A percentile compares a stretch with the other conserved stretches of the same genome.
Evolutionary conservation across 2,329 filamentous ascomycete species (phyloP).

Genomic region (Ascochyta pisi): DNA sequence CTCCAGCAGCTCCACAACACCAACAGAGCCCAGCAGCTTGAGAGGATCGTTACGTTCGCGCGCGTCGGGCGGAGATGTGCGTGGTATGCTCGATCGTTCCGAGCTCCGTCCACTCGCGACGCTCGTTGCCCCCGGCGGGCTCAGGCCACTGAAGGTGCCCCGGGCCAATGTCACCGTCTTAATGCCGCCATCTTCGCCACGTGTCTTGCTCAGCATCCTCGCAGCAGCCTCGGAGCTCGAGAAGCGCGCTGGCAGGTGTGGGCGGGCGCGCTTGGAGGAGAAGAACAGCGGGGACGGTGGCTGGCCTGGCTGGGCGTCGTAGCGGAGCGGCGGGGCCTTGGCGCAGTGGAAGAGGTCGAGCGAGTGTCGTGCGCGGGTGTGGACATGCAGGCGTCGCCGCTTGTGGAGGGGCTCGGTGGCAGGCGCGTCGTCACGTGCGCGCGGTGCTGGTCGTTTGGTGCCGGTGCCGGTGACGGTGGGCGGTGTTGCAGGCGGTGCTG

Average conservation of each 20-base stretch:
- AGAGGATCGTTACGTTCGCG: slow-evolving; percentile 57
- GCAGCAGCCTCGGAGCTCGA: slow-evolving; percentile 64
- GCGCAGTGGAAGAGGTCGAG: slow-evolving; percentile 48
- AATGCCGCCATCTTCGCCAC: slow-evolving; percentile 56
- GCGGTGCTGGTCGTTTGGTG: slow-evolving; percentile 5
- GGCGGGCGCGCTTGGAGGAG: slow-evolving; percentile 53
- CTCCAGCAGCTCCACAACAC: slow-evolving; percentile 75
- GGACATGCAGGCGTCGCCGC: slow-evolving; percentile 32
- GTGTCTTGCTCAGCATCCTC: slow-evolving; percentile 63
- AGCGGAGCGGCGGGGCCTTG: slow-evolving; percentile 23
- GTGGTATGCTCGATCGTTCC: slow-evolving; percentile 60
- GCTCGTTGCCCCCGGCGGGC: slow-evolving; percentile 52
- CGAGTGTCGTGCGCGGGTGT: slow-evolving; percentile 39
- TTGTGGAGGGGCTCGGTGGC: slow-evolving; percentile 47
- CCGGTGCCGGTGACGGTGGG: slow-evolving; percentile 15
- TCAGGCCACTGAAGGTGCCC: slow-evolving; percentile 52
- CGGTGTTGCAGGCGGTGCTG: slow-evolving; percentile 16
- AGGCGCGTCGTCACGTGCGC: slow-evolving; percentile 17
- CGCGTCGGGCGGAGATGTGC: slow-evolving; percentile 60
- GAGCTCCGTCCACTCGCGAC: slow-evolving; percentile 62
- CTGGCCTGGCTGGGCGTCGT: slow-evolving; percentile 46
- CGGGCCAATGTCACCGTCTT: slow-evolving; percentile 61
- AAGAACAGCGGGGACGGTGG: slow-evolving; percentile 62
- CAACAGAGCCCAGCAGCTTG: slow-evolving; percentile 68
- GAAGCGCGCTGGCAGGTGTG: slow-evolving; percentile 60